These are phyloP conservation scores for Pilasporangium apinafurcum DNA, from an alignment of 352 stramenopile genomes.

Conservation along the genomic window DNA sequence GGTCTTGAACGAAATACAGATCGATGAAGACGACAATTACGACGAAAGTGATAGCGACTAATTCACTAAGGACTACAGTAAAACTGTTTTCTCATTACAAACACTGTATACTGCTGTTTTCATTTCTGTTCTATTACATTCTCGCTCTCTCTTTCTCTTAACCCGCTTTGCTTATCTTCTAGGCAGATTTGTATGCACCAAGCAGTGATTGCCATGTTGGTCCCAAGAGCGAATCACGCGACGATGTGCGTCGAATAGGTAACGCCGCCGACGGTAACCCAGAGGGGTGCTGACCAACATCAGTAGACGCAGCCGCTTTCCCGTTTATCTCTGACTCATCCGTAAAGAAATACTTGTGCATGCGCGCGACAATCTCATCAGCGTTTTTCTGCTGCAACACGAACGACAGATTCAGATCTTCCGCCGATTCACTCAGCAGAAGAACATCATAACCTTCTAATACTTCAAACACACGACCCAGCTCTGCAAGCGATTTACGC, in stretches of 20 bases:
- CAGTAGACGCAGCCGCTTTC: no score
- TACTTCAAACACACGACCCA: conserved; percentile 81
- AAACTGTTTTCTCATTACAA: no score
- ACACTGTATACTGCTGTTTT: no score
- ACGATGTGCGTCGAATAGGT: conserved; percentile 56
- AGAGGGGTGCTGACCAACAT: neutral
- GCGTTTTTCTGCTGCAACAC: conserved; percentile 77
- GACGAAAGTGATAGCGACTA: conserved; percentile 69
- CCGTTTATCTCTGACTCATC: conserved; percentile 6
- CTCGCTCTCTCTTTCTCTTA: neutral
- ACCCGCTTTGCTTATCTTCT: conserved; percentile 4
- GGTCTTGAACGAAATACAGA: no score
- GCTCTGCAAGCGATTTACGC: conserved; percentile 72
- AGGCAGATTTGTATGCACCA: conserved; percentile 15
- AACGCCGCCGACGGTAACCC: conserved; percentile 5
- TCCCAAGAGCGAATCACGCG: conserved; percentile 59
- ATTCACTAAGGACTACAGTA: neutral
- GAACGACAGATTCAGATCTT: conserved; percentile 89
- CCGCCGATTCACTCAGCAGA: conserved; percentile 78
- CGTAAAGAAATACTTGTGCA: conserved; percentile 78
- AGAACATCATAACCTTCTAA: conserved; percentile 82
- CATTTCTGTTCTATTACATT: neutral
- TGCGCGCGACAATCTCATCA: conserved; percentile 69
- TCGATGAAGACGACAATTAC: conserved; percentile 71
- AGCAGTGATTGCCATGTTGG: conserved; percentile 67